Evolutionary conservation across 208 protist species (phyloP).

Genomic region (Trypanosoma caninum): DNA sequence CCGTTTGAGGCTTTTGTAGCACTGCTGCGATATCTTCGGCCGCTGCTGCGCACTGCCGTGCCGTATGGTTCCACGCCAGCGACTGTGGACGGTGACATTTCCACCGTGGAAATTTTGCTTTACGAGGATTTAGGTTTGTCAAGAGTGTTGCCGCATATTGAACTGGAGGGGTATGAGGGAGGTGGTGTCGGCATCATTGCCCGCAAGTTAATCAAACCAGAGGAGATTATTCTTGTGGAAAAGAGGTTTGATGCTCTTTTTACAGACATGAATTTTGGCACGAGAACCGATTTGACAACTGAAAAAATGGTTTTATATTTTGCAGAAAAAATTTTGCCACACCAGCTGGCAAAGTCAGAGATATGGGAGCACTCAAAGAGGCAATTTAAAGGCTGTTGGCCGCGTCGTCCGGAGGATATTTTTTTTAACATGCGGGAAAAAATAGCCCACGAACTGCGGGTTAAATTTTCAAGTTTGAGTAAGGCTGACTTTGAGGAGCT

Average conservation of each 20-base stretch:
- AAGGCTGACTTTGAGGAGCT: slow-evolving; percentile 55
- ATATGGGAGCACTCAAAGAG: slow-evolving; percentile 50
- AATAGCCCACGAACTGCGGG: slow-evolving; percentile 32
- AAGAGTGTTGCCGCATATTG: slow-evolving; percentile 51
- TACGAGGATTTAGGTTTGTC: slow-evolving; percentile 49
- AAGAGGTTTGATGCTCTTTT: slow-evolving; percentile 61
- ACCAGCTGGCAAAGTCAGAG: slow-evolving; percentile 36
- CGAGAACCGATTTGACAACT: slow-evolving; percentile 44
- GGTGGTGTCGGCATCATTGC: slow-evolving; percentile 76
- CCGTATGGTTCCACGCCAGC: not conserved
- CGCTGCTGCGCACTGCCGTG: slow-evolving; percentile 39
- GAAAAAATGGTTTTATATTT: slow-evolving; percentile 59
- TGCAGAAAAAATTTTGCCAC: slow-evolving; percentile 48
- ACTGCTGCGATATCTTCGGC: slow-evolving; percentile 47
- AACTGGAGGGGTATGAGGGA: slow-evolving; percentile 68
- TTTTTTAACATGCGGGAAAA: slow-evolving; percentile 38
- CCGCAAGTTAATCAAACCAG: slow-evolving; percentile 46
- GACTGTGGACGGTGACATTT: not conserved
- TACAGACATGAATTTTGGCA: slow-evolving; percentile 34
- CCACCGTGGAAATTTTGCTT: slow-evolving; percentile 33
- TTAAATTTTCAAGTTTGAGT: slow-evolving; percentile 36
- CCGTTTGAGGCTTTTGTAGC: slow-evolving; percentile 79
- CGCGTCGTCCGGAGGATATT: slow-evolving; percentile 54
- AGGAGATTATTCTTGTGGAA: slow-evolving; percentile 72
- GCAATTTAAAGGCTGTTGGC: slow-evolving; percentile 77